Conservation (phyloP, 2,329 filamentous ascomycete genomes). For the Sordariomycetes sp. region DNA sequence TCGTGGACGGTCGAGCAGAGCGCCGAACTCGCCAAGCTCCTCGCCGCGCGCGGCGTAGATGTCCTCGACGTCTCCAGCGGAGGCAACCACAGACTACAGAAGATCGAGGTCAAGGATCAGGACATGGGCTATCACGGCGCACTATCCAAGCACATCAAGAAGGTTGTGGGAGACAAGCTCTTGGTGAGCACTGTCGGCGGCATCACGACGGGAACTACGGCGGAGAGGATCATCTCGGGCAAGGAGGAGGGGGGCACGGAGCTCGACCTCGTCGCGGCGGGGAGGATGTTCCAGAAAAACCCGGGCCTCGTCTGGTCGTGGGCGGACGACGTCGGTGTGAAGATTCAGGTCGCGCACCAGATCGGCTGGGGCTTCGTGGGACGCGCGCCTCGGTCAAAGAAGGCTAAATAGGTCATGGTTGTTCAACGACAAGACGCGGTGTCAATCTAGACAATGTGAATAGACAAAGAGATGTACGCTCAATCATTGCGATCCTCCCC, state of each 20-base stretch:
- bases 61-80: constrained; percentile 65
- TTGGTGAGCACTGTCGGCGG: constrained; percentile 36
- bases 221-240: constrained; percentile 37
- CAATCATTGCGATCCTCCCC: constrained; percentile 53
- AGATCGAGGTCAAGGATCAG: constrained; percentile 42
- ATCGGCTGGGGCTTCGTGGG: constrained; percentile 47
- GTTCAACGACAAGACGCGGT: too few relatives aligned
- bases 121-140: constrained; percentile 62
- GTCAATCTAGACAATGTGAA: too few relatives aligned
- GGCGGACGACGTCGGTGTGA: constrained; percentile 41
- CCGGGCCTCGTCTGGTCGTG: constrained; percentile 45
- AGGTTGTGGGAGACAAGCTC: constrained; percentile 53
- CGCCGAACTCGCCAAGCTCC: constrained; percentile 49
- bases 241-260: constrained; percentile 26
- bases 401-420: too few relatives aligned
- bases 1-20: constrained; percentile 62
- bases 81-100: constrained; percentile 51
- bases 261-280: constrained; percentile 39
- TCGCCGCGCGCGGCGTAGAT: constrained; percentile 62
- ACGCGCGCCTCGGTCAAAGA: too few relatives aligned
- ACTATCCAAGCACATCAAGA: constrained; percentile 62
- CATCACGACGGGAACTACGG: constrained; percentile 32
- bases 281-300: constrained; percentile 49
- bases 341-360: constrained; percentile 39
- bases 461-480: constrained; percentile 44